Evolutionary conservation across 2,329 filamentous ascomycete genomes (phyloP).

Genomic region (Chaetomium sp.): DNA sequence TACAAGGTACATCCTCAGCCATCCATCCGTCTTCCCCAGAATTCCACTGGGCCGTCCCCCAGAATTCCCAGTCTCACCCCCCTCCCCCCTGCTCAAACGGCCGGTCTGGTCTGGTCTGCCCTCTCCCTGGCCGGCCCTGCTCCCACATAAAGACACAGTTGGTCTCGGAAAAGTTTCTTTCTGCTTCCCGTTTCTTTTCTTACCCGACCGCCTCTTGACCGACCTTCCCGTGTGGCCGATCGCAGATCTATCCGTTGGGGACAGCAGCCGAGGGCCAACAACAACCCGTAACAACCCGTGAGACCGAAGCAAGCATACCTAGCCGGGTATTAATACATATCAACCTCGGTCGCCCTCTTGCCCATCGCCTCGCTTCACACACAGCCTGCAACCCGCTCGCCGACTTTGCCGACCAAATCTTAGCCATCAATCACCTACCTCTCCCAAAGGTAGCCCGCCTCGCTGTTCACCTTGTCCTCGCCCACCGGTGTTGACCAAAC

Average conservation of each 20-base stretch:
- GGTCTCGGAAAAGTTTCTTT: conserved; percentile 23
- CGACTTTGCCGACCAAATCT: conserved; percentile 19
- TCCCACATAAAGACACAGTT: conserved; percentile 32
- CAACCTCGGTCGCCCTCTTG: conserved; percentile 21
- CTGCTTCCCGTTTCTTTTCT: conserved; percentile 25
- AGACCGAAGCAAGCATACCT: conserved; percentile 7
- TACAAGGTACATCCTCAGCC: conserved; percentile 22
- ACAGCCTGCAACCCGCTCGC: conserved; percentile 16
- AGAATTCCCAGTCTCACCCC: conserved; percentile 28
- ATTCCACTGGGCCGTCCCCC: conserved; percentile 30
- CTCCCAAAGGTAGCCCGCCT: conserved; percentile 14
- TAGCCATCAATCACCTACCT: neutral
- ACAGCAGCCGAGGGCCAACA: conserved; percentile 18
- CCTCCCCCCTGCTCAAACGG: conserved; percentile 24
- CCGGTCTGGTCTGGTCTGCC: conserved; percentile 25
- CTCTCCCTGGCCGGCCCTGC: conserved; percentile 28
- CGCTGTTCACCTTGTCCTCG: neutral
- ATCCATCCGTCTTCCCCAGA: conserved; percentile 32
- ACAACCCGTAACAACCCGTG: conserved; percentile 13
- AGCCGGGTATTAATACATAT: conserved; percentile 25
- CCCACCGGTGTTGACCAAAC: neutral
- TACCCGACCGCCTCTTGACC: conserved; percentile 23
- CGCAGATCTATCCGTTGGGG: conserved; percentile 15
- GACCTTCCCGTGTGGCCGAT: conserved; percentile 18
- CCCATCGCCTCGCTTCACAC: conserved; percentile 17